Evolutionary conservation across 2,329 filamentous ascomycete species (phyloP).

Genomic region (Huntiella bhutanensis): DNA sequence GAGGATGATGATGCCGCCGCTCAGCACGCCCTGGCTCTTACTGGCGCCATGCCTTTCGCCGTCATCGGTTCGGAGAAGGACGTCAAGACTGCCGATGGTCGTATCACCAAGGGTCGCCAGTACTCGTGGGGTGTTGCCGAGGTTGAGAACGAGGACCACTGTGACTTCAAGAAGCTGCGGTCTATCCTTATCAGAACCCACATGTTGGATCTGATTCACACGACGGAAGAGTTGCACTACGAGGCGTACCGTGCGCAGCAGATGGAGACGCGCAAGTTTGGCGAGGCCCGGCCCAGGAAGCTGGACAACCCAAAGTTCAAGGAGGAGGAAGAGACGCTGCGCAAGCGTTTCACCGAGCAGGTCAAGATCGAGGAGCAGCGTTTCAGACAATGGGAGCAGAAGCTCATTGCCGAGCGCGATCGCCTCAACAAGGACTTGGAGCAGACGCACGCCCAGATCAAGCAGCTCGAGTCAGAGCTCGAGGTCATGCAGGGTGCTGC

Average conservation of each 20-base stretch:
- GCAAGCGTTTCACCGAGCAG: slow-evolving; percentile 98
- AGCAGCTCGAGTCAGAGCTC: slow-evolving; percentile 78
- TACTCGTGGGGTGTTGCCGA: slow-evolving; percentile 99
- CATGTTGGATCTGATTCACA: slow-evolving; percentile 99
- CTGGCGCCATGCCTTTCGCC: slow-evolving; percentile 95
- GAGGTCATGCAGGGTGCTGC: slow-evolving; percentile 82
- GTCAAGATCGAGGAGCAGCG: slow-evolving; percentile 99
- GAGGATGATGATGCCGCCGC: slow-evolving; percentile 95
- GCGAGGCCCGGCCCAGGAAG: slow-evolving; percentile 91
- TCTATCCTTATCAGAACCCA: slow-evolving; percentile 97
- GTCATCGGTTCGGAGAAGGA: slow-evolving; percentile 99
- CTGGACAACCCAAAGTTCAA: slow-evolving; percentile 99
- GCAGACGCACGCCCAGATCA: slow-evolving; percentile 87
- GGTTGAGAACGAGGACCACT: slow-evolving; percentile 99
- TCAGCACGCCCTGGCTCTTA: slow-evolving; percentile 81
- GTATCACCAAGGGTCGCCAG: slow-evolving; percentile 95
- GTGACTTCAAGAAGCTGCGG: slow-evolving; percentile 99
- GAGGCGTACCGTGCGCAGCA: slow-evolving; percentile 97
- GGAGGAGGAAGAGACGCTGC: slow-evolving; percentile 94
- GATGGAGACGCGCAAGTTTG: slow-evolving; percentile 99
- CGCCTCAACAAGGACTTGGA: slow-evolving; percentile 99
- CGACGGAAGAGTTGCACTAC: slow-evolving; percentile 97
- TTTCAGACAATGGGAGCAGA: slow-evolving; percentile 99
- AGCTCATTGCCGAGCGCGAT: slow-evolving; percentile 96
- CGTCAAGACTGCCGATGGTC: slow-evolving; percentile 86